These are phyloP conservation scores for Vanrija humicola DNA, from an alignment of 1,284 basidiomycete species.

Conservation along the genomic window DNA sequence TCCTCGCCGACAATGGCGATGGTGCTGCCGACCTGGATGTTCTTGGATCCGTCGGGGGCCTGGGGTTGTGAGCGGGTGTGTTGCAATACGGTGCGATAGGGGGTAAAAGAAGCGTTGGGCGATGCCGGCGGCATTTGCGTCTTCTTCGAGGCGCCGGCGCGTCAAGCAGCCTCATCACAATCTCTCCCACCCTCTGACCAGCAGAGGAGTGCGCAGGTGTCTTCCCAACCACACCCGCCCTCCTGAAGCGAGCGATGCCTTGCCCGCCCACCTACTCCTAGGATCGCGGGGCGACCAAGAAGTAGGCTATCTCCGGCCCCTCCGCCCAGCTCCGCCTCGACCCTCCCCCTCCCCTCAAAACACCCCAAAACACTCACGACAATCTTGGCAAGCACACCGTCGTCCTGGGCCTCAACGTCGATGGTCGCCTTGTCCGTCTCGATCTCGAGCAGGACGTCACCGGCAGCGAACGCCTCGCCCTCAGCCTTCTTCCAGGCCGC, in stretches of 20 bases:
- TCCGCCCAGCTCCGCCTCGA: background rate
- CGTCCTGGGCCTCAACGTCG: slow-evolving; percentile 97
- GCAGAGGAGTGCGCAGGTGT: background rate
- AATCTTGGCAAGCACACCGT: slow-evolving; percentile 90
- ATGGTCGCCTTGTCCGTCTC: slow-evolving; percentile 99
- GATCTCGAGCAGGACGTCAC: slow-evolving; percentile 77
- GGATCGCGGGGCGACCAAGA: background rate
- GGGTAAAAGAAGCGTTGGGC: too few species aligned
- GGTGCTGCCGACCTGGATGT: slow-evolving; percentile 73
- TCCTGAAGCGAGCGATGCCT: background rate
- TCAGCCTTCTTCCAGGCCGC: slow-evolving; percentile 96
- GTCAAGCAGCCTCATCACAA: background rate
- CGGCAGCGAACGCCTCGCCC: slow-evolving; percentile 81
- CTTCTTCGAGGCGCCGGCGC: background rate
- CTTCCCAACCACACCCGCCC: too few species aligned
- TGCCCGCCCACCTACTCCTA: background rate
- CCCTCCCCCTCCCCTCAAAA: background rate
- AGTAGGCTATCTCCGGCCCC: background rate
- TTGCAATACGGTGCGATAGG: too few species aligned
- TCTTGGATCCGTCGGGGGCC: slow-evolving; percentile 72
- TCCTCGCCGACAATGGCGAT: slow-evolving; percentile 91
- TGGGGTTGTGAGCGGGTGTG: background rate
- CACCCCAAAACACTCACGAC: slow-evolving; percentile 46
- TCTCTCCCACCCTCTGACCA: too few species aligned
- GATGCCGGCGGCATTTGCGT: slow-evolving; percentile 3